Percentiles rank a stretch among this genome's conserved stretches.
These are phyloP conservation scores for Dittrichia graveolens DNA, from an alignment of 129 eudicot species.

Conservation along the genomic window DNA sequence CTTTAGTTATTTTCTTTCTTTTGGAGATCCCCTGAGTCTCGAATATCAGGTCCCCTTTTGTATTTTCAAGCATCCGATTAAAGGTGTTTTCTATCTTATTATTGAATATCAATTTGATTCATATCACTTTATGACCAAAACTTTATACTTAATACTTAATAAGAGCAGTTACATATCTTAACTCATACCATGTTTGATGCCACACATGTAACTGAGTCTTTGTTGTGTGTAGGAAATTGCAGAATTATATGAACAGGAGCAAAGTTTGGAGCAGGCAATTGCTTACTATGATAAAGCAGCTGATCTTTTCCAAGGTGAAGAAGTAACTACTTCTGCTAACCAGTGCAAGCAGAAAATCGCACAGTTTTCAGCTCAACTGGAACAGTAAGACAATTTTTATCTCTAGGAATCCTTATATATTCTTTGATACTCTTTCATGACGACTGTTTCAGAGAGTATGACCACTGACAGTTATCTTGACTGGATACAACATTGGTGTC, in stretches of 20 bases:
- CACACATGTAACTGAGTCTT: conserved; percentile 8
- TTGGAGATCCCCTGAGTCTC: too few species aligned
- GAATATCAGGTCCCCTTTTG: too few species aligned
- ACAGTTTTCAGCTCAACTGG: conserved; percentile 69
- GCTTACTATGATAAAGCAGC: conserved; percentile 67
- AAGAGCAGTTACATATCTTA: neutral
- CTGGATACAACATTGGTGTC: too few species aligned
- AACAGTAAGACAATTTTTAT: conserved; percentile 45
- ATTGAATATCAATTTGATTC: too few species aligned
- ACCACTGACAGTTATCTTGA: too few species aligned
- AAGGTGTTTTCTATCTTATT: too few species aligned
- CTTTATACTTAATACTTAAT: too few species aligned
- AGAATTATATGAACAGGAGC: conserved; percentile 71
- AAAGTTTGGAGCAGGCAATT: conserved; percentile 64
- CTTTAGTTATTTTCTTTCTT: too few species aligned
- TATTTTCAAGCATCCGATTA: too few species aligned
- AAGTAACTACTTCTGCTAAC: conserved; percentile 66
- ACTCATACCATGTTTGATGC: neutral
- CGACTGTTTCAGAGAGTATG: too few species aligned
- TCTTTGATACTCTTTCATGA: neutral
- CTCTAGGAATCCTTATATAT: neutral
- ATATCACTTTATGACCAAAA: too few species aligned
- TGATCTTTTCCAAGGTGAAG: conserved; percentile 73
- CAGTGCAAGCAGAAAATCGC: conserved; percentile 85
- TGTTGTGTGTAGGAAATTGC: conserved; percentile 70